These are phyloP conservation scores for Chlorella variabilis DNA, from an alignment of 163 green algal species.

Conservation along the genomic window DNA sequence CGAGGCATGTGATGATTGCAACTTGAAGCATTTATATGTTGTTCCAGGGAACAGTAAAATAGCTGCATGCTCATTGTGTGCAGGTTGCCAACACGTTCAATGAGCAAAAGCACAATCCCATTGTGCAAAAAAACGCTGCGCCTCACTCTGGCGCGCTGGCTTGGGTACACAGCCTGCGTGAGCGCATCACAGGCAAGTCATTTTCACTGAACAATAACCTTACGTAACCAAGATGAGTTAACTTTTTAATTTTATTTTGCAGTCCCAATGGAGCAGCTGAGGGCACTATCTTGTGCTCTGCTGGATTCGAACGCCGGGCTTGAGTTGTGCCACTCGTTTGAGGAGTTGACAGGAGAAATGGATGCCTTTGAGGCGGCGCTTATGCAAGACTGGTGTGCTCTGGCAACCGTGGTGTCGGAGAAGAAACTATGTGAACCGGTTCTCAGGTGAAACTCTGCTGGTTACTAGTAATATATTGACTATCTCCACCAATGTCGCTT, in stretches of 20 bases:
- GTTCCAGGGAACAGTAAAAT: too few species aligned
- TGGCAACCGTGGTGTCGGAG: slow-evolving; percentile 60
- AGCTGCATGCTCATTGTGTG: too few species aligned
- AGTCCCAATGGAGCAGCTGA: slow-evolving; percentile 74
- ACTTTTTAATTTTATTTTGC: not conserved
- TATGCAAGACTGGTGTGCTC: slow-evolving; percentile 74
- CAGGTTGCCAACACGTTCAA: slow-evolving; percentile 51
- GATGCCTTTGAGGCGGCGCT: slow-evolving; percentile 69
- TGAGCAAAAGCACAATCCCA: slow-evolving; percentile 43
- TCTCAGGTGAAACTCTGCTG: slow-evolving; percentile 42
- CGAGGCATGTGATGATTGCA: slow-evolving; percentile 7
- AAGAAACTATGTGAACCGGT: slow-evolving; percentile 90
- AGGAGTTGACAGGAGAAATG: slow-evolving; percentile 71
- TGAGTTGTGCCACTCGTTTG: slow-evolving; percentile 71
- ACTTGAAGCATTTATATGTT: too few species aligned
- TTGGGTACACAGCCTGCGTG: slow-evolving; percentile 84
- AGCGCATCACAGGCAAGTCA: slow-evolving; percentile 67
- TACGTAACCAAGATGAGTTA: too few species aligned
- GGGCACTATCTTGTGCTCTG: slow-evolving; percentile 42
- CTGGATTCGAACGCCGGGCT: slow-evolving; percentile 74
- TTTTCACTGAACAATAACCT: too few species aligned
- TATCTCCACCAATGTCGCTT: too few species aligned
- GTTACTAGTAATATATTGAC: not conserved
- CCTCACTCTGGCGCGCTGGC: slow-evolving; percentile 79
- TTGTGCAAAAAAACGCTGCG: slow-evolving; percentile 78